Evolutionary conservation across 306 rosid genomes (phyloP).

Genomic region (Citrullus amarus): DNA sequence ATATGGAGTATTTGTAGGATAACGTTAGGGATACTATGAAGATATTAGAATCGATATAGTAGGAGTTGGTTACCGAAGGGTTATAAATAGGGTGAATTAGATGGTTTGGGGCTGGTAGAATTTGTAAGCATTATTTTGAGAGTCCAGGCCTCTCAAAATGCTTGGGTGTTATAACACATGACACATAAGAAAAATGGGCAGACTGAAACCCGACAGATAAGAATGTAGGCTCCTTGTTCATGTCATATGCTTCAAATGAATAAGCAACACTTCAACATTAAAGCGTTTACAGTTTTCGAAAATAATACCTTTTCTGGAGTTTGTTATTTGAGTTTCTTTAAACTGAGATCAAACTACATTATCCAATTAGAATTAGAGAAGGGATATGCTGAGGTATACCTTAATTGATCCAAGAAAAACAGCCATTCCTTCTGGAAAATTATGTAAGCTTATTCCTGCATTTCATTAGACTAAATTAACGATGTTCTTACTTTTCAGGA

Average conservation of each 20-base stretch:
- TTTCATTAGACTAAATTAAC: not conserved
- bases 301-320: not conserved
- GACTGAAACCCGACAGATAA: not conserved
- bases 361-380: not conserved
- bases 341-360: not conserved
- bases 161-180: not conserved
- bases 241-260: not conserved
- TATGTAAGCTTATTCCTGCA: slow-evolving; percentile 96
- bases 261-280: not conserved
- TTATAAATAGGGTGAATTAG: not conserved
- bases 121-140: not conserved
- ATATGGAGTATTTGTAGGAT: not conserved
- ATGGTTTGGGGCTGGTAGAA: not conserved
- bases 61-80: not conserved
- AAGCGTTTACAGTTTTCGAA: not conserved
- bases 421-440: slow-evolving; percentile 99
- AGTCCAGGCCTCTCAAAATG: not conserved
- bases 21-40: not conserved
- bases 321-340: not conserved
- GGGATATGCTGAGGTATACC: slow-evolving; percentile 32
- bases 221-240: not conserved
- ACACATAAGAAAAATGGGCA: not conserved
- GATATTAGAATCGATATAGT: not conserved
- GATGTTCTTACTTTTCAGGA: not conserved
- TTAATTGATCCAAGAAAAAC: slow-evolving; percentile 95